A percentile compares a stretch with the other conserved stretches of the same genome.
phyloP scores from a whole-genome alignment of 176 grass and related monocot species.

The Musa schizocarpa region DNA sequence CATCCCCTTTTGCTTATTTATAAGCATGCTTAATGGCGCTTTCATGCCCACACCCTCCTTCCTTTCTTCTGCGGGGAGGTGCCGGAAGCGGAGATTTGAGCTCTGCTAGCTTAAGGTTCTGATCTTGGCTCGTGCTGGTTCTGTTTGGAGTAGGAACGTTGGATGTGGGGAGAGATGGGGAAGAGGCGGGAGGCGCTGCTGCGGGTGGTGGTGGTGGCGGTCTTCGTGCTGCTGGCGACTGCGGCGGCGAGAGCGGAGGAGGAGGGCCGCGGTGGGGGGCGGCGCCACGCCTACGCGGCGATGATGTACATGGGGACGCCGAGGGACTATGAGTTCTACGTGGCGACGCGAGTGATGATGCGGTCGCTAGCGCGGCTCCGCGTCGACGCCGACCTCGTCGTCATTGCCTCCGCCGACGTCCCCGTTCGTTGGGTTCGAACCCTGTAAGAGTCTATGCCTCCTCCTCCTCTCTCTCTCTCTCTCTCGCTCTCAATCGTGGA shows the following conservation, averaged over 20 bases:
- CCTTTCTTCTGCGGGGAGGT: too few species aligned
- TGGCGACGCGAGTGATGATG: slow-evolving; percentile 94
- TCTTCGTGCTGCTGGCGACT: slow-evolving; percentile 2
- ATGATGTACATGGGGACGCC: slow-evolving; percentile 99
- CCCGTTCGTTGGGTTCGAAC: slow-evolving; percentile 64
- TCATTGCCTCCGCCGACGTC: slow-evolving; percentile 91
- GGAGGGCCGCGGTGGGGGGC: slow-evolving; percentile 1
- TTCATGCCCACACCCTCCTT: too few species aligned
- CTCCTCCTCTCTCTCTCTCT: not conserved
- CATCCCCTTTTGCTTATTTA: too few species aligned
- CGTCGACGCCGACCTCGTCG: slow-evolving; percentile 76
- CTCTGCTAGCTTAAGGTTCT: too few species aligned
- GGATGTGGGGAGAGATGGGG: not conserved
- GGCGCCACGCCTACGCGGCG: slow-evolving; percentile 73
- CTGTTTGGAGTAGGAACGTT: not conserved
- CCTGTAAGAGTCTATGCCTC: slow-evolving; percentile 41
- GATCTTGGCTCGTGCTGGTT: too few species aligned
- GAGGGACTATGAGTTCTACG: slow-evolving; percentile 99
- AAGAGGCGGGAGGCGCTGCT: not conserved
- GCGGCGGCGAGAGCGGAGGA: not conserved
- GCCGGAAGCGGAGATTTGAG: too few species aligned
- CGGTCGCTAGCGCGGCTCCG: slow-evolving; percentile 48
- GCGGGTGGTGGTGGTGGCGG: slow-evolving; percentile 8
- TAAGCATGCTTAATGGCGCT: too few species aligned
- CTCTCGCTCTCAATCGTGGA: not conserved